Evolutionary conservation across 2,329 filamentous ascomycete species (phyloP).

Genomic region (Metarhizium brunneum): DNA sequence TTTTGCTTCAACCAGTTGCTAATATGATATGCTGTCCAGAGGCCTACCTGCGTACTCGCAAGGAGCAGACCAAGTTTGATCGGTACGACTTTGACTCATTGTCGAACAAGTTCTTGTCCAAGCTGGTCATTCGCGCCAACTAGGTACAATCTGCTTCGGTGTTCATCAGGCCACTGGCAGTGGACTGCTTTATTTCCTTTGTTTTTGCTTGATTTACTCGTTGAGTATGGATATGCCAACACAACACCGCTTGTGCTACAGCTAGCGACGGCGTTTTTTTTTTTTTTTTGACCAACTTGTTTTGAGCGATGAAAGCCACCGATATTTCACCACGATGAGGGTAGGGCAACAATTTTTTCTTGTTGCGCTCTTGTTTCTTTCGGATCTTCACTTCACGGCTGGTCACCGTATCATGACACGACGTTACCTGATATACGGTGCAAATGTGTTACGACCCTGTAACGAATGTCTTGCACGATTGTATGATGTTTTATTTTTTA

Average conservation of each 20-base stretch:
- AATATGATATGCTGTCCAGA: slow-evolving; percentile 44
- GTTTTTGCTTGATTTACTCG: slow-evolving; percentile 14
- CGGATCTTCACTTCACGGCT: slow-evolving; percentile 21
- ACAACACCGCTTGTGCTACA: slow-evolving; percentile 20
- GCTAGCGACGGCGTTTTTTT: slow-evolving; percentile 33
- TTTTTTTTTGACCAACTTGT: slow-evolving; percentile 23
- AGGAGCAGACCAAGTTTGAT: slow-evolving; percentile 68
- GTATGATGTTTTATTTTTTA: slow-evolving; percentile 21
- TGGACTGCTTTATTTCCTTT: background rate
- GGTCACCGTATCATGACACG: slow-evolving; percentile 23
- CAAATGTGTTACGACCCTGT: slow-evolving; percentile 25
- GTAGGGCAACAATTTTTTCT: background rate
- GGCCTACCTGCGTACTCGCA: slow-evolving; percentile 72
- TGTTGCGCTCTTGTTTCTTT: slow-evolving; percentile 11
- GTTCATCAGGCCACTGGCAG: background rate
- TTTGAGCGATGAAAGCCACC: slow-evolving; percentile 9
- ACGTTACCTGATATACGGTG: slow-evolving; percentile 20
- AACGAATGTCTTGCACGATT: slow-evolving; percentile 16
- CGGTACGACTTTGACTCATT: slow-evolving; percentile 87
- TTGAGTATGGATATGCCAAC: slow-evolving; percentile 15
- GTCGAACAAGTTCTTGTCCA: slow-evolving; percentile 95
- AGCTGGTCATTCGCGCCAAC: slow-evolving; percentile 91
- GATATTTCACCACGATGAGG: background rate
- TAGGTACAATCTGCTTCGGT: slow-evolving; percentile 23
- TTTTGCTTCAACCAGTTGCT: slow-evolving; percentile 6